Conservation (phyloP, 306 rosid species). For the Mimosa bimucronata region DNA sequence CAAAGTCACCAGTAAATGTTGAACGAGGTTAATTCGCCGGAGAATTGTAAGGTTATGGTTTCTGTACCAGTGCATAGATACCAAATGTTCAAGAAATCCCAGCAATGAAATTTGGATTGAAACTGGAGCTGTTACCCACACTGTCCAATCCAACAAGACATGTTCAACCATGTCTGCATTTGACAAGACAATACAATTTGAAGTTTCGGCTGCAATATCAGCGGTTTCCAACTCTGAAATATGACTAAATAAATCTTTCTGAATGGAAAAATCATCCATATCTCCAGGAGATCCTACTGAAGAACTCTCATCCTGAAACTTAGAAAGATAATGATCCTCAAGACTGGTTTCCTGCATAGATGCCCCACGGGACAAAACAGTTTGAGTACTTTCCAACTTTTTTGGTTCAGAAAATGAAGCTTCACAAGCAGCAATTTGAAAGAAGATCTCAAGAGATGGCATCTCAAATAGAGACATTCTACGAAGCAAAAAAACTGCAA, state of each 20-base stretch:
- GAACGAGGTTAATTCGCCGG: constrained; percentile 91
- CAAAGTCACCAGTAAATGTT: constrained; percentile 92
- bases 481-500: constrained; percentile 85
- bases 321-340: constrained; percentile 73
- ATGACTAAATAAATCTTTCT: constrained; percentile 88
- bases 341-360: constrained; percentile 67
- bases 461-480: constrained; percentile 93
- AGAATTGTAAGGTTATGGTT: constrained; percentile 93
- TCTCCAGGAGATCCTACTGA: constrained; percentile 92
- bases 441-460: constrained; percentile 94
- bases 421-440: constrained; percentile 98
- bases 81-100: constrained; percentile 95
- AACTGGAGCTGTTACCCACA: constrained; percentile 90
- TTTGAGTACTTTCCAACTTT: constrained; percentile 62
- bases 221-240: constrained; percentile 91
- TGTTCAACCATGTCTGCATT: constrained; percentile 99
- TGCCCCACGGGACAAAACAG: constrained; percentile 61
- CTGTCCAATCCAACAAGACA: constrained; percentile 98
- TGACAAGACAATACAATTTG: constrained; percentile 95
- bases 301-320: constrained; percentile 85
- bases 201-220: constrained; percentile 81
- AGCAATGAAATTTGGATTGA: constrained; percentile 92
- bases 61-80: constrained; percentile 99
- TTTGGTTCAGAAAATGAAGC: constrained; percentile 99
- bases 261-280: constrained; percentile 90